Conservation (phyloP, 176 grass and related monocot genomes). For the Eragrostis curvula region DNA sequence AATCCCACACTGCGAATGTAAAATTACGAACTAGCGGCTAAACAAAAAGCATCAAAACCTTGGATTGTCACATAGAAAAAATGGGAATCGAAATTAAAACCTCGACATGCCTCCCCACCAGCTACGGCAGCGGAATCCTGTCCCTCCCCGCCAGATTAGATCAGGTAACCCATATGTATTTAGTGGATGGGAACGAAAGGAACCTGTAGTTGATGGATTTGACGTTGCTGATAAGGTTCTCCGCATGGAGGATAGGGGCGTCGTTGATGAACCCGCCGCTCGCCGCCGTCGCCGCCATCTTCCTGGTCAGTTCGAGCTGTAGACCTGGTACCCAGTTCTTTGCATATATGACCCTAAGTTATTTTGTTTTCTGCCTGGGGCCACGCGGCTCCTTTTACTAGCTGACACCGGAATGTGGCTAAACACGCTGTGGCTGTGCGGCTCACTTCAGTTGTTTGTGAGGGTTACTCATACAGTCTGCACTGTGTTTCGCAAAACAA, state of each 20-base stretch:
- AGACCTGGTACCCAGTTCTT: background rate
- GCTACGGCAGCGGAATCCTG: too few species aligned
- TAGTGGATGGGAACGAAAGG: background rate
- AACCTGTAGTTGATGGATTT: constrained; percentile 85
- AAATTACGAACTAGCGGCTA: background rate
- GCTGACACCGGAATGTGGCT: too few species aligned
- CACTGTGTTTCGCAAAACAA: too few species aligned
- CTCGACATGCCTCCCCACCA: background rate
- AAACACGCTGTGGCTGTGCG: too few species aligned
- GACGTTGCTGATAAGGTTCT: constrained; percentile 71
- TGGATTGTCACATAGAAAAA: background rate
- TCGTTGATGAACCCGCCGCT: constrained; percentile 39
- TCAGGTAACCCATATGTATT: background rate
- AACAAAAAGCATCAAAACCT: background rate
- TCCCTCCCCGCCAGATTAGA: background rate
- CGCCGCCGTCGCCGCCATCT: constrained; percentile 30
- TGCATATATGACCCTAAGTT: background rate
- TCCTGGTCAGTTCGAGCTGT: constrained; percentile 2
- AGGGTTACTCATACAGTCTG: too few species aligned
- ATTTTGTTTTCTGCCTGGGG: background rate
- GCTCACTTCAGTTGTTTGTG: too few species aligned
- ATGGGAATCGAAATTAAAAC: background rate
- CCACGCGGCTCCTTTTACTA: too few species aligned
- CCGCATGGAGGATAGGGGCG: constrained; percentile 59
- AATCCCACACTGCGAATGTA: background rate